Percentiles rank a stretch among this genome's conserved stretches.
Evolutionary conservation across 73 alveolate genomes (phyloP).

Genomic region (Tetrahymena malaccensis): DNA sequence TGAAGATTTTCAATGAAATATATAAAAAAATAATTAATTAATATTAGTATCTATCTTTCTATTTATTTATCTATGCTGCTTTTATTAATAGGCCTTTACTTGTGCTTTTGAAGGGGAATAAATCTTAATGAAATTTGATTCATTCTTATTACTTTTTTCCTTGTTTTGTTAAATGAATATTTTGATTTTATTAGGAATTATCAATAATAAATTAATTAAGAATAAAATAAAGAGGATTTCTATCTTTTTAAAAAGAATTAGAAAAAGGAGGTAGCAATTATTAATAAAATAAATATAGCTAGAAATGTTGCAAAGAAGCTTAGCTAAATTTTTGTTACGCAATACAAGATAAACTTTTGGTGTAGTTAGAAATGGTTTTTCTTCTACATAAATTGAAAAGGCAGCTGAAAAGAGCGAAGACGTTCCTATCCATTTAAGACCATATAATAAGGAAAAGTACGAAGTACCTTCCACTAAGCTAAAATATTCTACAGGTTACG

Average conservation of each 20-base stretch:
- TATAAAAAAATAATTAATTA: too few relatives aligned
- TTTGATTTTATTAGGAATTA: not conserved
- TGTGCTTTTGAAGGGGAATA: not conserved
- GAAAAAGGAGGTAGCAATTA: not conserved
- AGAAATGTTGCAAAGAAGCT: not conserved
- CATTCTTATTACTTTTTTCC: not conserved
- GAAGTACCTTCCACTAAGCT: conserved; percentile 35
- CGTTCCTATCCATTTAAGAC: conserved; percentile 26
- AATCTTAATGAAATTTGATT: not conserved
- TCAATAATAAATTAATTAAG: not conserved
- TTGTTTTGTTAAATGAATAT: not conserved
- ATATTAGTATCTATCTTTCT: not conserved
- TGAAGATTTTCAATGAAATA: too few relatives aligned
- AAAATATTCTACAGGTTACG: conserved; percentile 30
- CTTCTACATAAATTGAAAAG: not conserved
- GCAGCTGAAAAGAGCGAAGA: not conserved
- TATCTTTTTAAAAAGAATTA: not conserved
- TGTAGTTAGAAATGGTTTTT: not conserved
- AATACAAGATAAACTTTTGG: not conserved
- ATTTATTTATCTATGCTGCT: too few relatives aligned
- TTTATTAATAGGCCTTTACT: not conserved
- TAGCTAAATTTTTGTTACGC: not conserved
- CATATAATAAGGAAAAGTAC: conserved; percentile 32
- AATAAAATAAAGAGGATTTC: not conserved
- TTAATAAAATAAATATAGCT: not conserved